These are phyloP conservation scores for Penicillium longicatenatum DNA, from an alignment of 495 filamentous ascomycete species.

Conservation along the genomic window DNA sequence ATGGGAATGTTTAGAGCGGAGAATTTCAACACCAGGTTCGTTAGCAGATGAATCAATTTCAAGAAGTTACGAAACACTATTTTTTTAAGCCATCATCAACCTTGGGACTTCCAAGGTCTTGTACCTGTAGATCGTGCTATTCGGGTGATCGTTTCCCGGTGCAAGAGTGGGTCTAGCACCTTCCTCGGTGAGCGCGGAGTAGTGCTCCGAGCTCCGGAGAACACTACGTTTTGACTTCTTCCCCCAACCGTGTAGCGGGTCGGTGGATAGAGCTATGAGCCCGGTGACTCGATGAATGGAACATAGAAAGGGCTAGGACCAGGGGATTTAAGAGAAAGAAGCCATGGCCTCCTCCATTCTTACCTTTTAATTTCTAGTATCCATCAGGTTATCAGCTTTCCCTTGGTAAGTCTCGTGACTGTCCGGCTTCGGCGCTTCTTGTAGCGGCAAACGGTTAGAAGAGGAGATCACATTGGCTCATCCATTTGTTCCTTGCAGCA, in stretches of 20 bases:
- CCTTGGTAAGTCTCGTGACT: conserved; percentile 26
- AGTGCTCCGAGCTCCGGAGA: conserved; percentile 27
- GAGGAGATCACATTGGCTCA: conserved; percentile 4
- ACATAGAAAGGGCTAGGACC: conserved; percentile 4
- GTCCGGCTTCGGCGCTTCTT: conserved; percentile 44
- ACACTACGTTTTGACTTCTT: neutral
- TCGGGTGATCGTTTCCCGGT: conserved; percentile 23
- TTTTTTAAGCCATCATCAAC: neutral
- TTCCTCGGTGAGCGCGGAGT: conserved; percentile 26
- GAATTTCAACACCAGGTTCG: conserved; percentile 23
- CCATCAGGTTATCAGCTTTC: neutral
- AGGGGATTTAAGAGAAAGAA: neutral
- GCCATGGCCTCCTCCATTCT: neutral
- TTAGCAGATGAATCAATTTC: neutral
- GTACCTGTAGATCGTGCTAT: conserved; percentile 17
- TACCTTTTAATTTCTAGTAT: neutral
- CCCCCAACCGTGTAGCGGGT: conserved; percentile 19
- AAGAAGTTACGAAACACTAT: neutral
- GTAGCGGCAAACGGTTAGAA: conserved; percentile 26
- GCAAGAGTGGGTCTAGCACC: neutral
- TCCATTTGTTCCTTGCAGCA: conserved; percentile 11
- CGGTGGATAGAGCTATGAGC: conserved; percentile 9
- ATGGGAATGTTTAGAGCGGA: conserved; percentile 20
- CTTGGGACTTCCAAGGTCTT: neutral
- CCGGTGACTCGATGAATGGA: conserved; percentile 25